Evolutionary conservation across 2,329 filamentous ascomycete species (phyloP).

Genomic region (Penicillium crustosum): DNA sequence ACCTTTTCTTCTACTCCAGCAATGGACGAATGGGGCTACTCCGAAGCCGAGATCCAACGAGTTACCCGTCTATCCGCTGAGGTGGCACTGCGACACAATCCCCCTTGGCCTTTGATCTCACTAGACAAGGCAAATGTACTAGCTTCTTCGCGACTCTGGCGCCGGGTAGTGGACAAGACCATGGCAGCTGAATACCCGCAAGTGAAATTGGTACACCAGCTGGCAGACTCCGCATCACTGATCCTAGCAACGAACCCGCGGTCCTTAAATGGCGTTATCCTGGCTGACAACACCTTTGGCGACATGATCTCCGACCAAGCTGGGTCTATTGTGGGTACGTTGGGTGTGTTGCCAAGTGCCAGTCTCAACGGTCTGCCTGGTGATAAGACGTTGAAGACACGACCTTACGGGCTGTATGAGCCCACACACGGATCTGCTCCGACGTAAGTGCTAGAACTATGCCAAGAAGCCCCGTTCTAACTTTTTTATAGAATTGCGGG

Average conservation of each 20-base stretch:
- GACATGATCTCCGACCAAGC: constrained; percentile 94
- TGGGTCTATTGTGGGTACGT: constrained; percentile 80
- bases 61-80: constrained; percentile 75
- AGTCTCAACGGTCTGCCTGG: constrained; percentile 80
- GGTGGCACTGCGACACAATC: constrained; percentile 70
- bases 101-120: constrained; percentile 73
- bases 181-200: constrained; percentile 83
- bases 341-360: constrained; percentile 82
- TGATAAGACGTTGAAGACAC: constrained; percentile 59
- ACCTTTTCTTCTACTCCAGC: constrained; percentile 20
- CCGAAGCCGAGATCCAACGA: constrained; percentile 74
- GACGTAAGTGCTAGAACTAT: constrained; percentile 26
- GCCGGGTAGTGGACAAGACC: constrained; percentile 75
- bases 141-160: constrained; percentile 81
- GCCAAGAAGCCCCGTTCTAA: neutral
- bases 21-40: constrained; percentile 83
- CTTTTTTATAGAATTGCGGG: constrained; percentile 71
- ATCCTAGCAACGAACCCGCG: constrained; percentile 87
- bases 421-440: constrained; percentile 72
- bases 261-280: constrained; percentile 78
- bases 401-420: constrained; percentile 87
- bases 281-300: constrained; percentile 87
- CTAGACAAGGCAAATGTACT: constrained; percentile 94
- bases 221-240: constrained; percentile 90
- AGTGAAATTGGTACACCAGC: constrained; percentile 75